These are phyloP conservation scores for Puccinellia tenuiflora DNA, from an alignment of 176 grass and related monocot genomes.

Conservation along the genomic window DNA sequence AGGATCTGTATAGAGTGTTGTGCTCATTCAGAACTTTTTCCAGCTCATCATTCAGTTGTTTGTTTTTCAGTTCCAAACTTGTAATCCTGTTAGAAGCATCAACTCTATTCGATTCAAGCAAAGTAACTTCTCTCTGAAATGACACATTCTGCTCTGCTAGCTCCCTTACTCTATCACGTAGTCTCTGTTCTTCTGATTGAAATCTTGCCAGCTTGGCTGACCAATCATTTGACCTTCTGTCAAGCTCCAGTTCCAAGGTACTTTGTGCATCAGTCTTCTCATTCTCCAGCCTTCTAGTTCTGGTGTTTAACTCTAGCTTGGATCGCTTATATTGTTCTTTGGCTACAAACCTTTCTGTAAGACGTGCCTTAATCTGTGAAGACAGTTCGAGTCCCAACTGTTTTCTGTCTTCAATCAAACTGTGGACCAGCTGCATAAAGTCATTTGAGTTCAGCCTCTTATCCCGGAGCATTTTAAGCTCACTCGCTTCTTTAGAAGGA, in stretches of 20 bases:
- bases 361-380: constrained; percentile 57
- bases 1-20: constrained; percentile 21
- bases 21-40: constrained; percentile 36
- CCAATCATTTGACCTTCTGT: constrained; percentile 65
- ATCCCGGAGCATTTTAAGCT: constrained; percentile 28
- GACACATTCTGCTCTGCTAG: constrained; percentile 81
- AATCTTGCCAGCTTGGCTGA: constrained; percentile 45
- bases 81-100: constrained; percentile 26
- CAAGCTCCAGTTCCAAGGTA: constrained; percentile 61
- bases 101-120: constrained; percentile 27
- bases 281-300: constrained; percentile 56
- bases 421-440: constrained; percentile 38
- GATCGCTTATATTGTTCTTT: constrained; percentile 47
- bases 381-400: constrained; percentile 44
- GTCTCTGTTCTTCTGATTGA: constrained; percentile 65
- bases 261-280: constrained; percentile 51
- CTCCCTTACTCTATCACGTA: constrained; percentile 59
- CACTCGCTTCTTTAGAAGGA: constrained; percentile 29
- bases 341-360: constrained; percentile 55
- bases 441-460: constrained; percentile 27
- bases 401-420: constrained; percentile 58
- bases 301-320: constrained; percentile 47
- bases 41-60: constrained; percentile 35
- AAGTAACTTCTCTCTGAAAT: constrained; percentile 62
- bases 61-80: constrained; percentile 43